Evolutionary conservation across 2,329 filamentous ascomycete species (phyloP).

Genomic region (Penicillium psychrosexuale): DNA sequence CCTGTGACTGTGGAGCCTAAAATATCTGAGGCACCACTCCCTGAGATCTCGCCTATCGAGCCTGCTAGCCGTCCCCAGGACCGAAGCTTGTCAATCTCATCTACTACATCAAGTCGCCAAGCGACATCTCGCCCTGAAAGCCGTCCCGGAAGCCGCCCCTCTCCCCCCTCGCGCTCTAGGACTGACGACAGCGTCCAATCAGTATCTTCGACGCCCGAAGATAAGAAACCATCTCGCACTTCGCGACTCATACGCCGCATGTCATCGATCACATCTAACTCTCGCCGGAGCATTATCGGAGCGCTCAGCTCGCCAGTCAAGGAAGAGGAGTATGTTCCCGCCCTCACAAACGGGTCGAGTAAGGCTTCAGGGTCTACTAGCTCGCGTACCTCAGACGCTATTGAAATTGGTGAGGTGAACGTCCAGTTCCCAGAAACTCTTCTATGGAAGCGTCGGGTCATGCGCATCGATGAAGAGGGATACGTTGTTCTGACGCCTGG

Average conservation of each 20-base stretch:
- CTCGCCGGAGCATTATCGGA: slow-evolving; percentile 48
- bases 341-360: slow-evolving; percentile 13
- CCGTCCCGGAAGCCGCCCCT: slow-evolving; percentile 41
- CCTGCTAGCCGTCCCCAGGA: slow-evolving; percentile 27
- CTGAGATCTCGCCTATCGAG: slow-evolving; percentile 18
- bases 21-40: slow-evolving; percentile 39
- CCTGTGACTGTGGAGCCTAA: slow-evolving; percentile 65
- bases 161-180: slow-evolving; percentile 38
- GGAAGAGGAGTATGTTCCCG: slow-evolving; percentile 28
- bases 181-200: slow-evolving; percentile 32
- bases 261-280: slow-evolving; percentile 56
- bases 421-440: slow-evolving; percentile 96
- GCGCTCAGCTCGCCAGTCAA: slow-evolving; percentile 37
- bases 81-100: slow-evolving; percentile 41
- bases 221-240: slow-evolving; percentile 55
- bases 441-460: slow-evolving; percentile 89
- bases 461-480: slow-evolving; percentile 79
- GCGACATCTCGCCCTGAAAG: slow-evolving; percentile 40
- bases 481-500: slow-evolving; percentile 75
- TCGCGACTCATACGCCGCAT: slow-evolving; percentile 65
- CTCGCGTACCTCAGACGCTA: slow-evolving; percentile 48
- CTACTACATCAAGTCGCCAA: slow-evolving; percentile 36
- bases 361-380: slow-evolving; percentile 45
- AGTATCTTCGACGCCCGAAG: slow-evolving; percentile 40
- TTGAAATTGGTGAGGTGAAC: slow-evolving; percentile 85